Conservation (phyloP, 345 rosid genomes). For the Psidium friedrichsthalianum region DNA sequence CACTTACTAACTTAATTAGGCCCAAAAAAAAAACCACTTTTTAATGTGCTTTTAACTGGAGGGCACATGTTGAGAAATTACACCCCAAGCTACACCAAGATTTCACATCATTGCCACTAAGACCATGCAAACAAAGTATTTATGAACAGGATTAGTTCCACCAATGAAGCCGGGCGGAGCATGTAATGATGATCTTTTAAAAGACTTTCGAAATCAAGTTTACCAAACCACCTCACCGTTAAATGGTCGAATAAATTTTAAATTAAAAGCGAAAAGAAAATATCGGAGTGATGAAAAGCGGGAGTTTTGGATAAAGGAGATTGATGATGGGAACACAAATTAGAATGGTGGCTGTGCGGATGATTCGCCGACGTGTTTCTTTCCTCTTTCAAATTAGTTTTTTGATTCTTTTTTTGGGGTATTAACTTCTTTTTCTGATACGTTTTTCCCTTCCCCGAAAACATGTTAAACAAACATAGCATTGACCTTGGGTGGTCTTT, state of each 20-base stretch:
- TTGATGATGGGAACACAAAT: background rate
- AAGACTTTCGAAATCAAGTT: background rate
- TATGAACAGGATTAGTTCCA: background rate
- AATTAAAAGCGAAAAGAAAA: background rate
- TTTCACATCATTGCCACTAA: background rate
- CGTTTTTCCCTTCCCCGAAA: background rate
- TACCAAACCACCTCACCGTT: background rate
- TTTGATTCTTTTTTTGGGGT: background rate
- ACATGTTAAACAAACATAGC: background rate
- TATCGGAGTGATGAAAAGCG: background rate
- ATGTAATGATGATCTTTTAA: background rate
- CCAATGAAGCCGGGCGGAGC: background rate
- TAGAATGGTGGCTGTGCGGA: background rate
- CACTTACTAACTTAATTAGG: background rate
- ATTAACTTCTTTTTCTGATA: background rate
- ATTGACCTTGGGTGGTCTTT: background rate
- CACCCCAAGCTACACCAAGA: background rate
- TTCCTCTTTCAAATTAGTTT: background rate
- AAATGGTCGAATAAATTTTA: background rate
- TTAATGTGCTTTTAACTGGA: background rate
- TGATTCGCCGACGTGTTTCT: background rate
- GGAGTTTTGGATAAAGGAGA: background rate
- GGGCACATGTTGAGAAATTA: background rate
- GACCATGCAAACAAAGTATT: background rate
- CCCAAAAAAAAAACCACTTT: no score